Base-by-base conservation (phyloP, 352 stramenopile species). In the Thraustotheca clavata region DNA sequence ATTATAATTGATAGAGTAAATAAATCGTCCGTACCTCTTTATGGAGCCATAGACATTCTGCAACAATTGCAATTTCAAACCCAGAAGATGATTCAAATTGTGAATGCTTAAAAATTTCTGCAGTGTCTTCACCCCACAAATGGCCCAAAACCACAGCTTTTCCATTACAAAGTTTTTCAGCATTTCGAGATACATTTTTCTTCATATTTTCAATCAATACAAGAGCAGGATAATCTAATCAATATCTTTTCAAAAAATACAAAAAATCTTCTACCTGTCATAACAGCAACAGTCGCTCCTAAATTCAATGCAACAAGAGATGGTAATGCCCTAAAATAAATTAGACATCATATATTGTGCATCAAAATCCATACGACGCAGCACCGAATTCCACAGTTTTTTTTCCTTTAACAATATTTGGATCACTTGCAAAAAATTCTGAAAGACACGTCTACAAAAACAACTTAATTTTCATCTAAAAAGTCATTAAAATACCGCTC, bases 31-130 rank as follows among this genome's bases (percentile, higher is more conserved):
- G 26, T 68, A 78, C 75, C 67, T 79, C 57, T 29, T 79, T 60
- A 62, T 83, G 76, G 8, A 83, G 59, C 76, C 73, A 83, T 16
- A 83, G 49, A 59, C 76, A 83, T 59, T 83, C 76, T 3, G 76
- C 76, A 33, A 81, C 71, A 14, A 83, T 66, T 14, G 66, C 76
- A 32, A 83, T 69, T 49, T 83, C 68, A 59, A 80, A 81, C 8
- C 46, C 46, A 16, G 36, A 34, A 36, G 36, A 40, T 2, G 1
- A n/a, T 9, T 24, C 18, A 20, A 36, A 34, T 18, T 55, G 7
- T 38, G 76, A 59, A 24, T 63, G 70, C 5, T 14, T 62, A 5
- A 76, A 24, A 20, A 83, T 27, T 0, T 24, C 49, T 0, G 26
- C 34, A 1, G 67, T 71, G 22, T 72, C 62, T 35, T 68, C 71